Base-by-base conservation (phyloP, 176 grass and related monocot genomes). In the Neostapfia colusana region DNA sequence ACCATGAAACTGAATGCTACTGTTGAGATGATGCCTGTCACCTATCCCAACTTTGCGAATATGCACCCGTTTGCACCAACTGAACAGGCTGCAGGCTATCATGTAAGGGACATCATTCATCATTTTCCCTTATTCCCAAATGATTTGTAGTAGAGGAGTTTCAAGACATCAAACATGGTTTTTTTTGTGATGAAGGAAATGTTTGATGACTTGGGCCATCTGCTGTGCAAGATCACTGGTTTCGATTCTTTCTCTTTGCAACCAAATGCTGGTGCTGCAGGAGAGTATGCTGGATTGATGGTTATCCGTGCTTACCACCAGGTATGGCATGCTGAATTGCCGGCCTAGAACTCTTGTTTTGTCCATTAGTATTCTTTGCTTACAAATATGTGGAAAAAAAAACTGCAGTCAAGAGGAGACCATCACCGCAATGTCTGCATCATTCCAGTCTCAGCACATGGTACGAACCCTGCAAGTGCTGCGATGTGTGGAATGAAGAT, bases 401-500 rank as follows among this genome's bases (percentile, higher is more conserved):
- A 85, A 74, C 45, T 85, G 56, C 74, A 99, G 96, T 36, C 96
- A 83, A 95, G 83, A 85, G 92, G 96, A 81, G 92, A 99, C 56
- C 79, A 87, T 61, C 89, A 99, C 78, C 85, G 96, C 18, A 78
- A 99, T 85, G 96, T 99, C 77, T 99, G 96, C 83, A 99, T 99
- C 74, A 99, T 99, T 80, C 96, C 96, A 23, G 96, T 92, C 44
- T 99, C 96, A 49, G 96, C 96, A 57, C 96, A 99, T 15, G 96
- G 96, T 26, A 99, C 96, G 55, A 99, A 99, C 67, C 96, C 96
- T 54, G 96, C 96, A 69, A 99, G 96, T 87, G 96, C 96, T 68
- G 96, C 96, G 65, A 99, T 99, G 96, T 94, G 90, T 44, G 96
- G 96, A 63, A 99, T 99, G 96, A 99, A 90, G 69, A 99, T 99